A percentile compares a stretch with the other conserved stretches of the same genome.
Conservation (phyloP, 345 rosid species). For the Angophora floribunda region DNA sequence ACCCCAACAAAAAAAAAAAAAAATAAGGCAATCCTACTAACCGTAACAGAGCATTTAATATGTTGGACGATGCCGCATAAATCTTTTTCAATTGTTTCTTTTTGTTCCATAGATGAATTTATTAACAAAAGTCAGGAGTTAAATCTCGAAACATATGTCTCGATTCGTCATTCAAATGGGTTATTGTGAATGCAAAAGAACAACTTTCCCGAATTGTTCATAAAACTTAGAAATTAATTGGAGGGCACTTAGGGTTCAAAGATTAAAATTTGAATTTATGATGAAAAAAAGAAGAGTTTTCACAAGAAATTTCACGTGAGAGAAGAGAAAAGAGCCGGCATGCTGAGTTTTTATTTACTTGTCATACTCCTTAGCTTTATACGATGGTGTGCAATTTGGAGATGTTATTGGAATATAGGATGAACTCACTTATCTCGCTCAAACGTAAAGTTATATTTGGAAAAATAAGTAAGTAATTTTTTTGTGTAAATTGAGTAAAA, state of each 20-base stretch:
- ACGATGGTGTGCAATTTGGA: accelerated
- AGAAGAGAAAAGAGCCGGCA: accelerated
- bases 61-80: neutral
- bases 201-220: accelerated
- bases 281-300: neutral
- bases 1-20: neutral
- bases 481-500: too few species aligned
- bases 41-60: neutral
- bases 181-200: neutral
- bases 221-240: neutral
- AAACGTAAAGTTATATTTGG: neutral
- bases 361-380: neutral
- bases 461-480: too few species aligned
- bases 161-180: too few species aligned
- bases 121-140: accelerated
- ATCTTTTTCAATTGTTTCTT: accelerated
- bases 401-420: neutral
- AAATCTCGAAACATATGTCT: too few species aligned
- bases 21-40: neutral
- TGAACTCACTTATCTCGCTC: neutral
- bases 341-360: accelerated
- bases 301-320: accelerated
- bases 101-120: accelerated
- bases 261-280: neutral
- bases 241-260: neutral